phyloP scores from a whole-genome alignment of 768 basidiomycete species.

The Inosperma sp. region DNA sequence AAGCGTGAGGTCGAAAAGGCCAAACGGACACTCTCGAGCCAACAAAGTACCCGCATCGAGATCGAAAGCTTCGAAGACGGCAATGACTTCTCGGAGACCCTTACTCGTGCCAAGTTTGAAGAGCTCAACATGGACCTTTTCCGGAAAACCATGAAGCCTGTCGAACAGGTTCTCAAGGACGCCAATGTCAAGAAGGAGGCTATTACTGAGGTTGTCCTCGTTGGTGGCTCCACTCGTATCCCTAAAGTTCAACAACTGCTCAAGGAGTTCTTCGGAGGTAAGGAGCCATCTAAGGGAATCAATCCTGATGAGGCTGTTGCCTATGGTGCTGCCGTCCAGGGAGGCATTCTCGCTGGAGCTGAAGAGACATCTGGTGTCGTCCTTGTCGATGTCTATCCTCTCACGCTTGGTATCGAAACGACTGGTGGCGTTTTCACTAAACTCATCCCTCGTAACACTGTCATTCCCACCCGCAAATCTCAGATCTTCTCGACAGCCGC shows the following conservation, averaged over 20 bases:
- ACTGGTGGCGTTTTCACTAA: conserved; percentile 98
- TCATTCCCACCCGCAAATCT: conserved; percentile 95
- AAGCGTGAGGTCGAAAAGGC: conserved; percentile 93
- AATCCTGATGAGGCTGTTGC: conserved; percentile 99
- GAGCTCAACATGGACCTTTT: conserved; percentile 98
- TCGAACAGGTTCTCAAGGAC: conserved; percentile 98
- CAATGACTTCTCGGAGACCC: conserved; percentile 95
- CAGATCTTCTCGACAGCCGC: conserved; percentile 89
- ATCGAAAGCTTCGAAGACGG: conserved; percentile 96
- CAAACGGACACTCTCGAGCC: conserved; percentile 88
- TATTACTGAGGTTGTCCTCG: conserved; percentile 87
- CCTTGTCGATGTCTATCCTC: conserved; percentile 93
- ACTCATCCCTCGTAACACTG: conserved; percentile 95
- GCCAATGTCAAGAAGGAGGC: conserved; percentile 98
- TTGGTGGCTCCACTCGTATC: conserved; percentile 98
- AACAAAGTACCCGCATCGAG: conserved; percentile 88
- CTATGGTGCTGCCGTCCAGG: conserved; percentile 98
- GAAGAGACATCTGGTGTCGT: conserved; percentile 87
- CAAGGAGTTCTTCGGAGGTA: conserved; percentile 94
- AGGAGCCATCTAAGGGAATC: conserved; percentile 97
- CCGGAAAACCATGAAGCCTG: conserved; percentile 99
- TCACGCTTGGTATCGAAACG: conserved; percentile 98
- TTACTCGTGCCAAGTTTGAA: conserved; percentile 98
- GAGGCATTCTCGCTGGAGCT: conserved; percentile 95
- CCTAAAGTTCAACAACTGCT: conserved; percentile 98